Evolutionary conservation across 2,329 filamentous ascomycete genomes (phyloP), one percentile per base, ranked within the genome.

Genomic region (Parastagonospora avenae): DNA sequence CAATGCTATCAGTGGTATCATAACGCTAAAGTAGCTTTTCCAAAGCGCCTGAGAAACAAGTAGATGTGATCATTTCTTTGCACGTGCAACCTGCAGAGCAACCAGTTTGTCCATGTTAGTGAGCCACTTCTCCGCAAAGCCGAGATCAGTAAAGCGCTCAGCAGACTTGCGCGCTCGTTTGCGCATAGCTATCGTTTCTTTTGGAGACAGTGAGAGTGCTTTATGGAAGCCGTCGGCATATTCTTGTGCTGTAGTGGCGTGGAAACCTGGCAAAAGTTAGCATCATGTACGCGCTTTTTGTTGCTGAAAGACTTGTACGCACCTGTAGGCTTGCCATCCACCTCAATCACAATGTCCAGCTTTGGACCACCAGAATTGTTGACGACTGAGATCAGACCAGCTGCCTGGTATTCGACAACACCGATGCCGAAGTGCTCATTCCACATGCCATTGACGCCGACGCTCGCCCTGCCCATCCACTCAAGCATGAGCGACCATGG

Each of bases 341-440:
- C 78, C 9, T 89, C 82, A 8, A 91, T 84, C 12, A 97, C 93
- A 60, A 99, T 99, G 70, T 99, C 94, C 55, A 91, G 76, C 75
- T 94, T 96, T 2, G 94, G 94, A 0, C 94, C 94, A 8, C 93
- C 94, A 43, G 90, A 94, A 73, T 97, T 82, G 66, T 99, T 94
- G 8, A 97, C 94, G 0, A 99, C 92, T 4, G 89, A 87, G 50
- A 99, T 92, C 50, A 99, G 79, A 1, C 94, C 94, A 0, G 94
- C 94, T 4, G 94, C 94, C 71, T 97, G 92, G 70, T 97, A 99
- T 78, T 99, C 94, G 35, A 99, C 94, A 12, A 97, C 92, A 1
- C 94, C 94, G 52, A 99, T 99, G 16, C 94, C 94, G 71, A 99
- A 99, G 74, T 99, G 94, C 77, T 99, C 94, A 72, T 97, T 97